phyloP scores from a whole-genome alignment of 2,329 filamentous ascomycete genomes.

The Acephala macrosclerotiorum region DNA sequence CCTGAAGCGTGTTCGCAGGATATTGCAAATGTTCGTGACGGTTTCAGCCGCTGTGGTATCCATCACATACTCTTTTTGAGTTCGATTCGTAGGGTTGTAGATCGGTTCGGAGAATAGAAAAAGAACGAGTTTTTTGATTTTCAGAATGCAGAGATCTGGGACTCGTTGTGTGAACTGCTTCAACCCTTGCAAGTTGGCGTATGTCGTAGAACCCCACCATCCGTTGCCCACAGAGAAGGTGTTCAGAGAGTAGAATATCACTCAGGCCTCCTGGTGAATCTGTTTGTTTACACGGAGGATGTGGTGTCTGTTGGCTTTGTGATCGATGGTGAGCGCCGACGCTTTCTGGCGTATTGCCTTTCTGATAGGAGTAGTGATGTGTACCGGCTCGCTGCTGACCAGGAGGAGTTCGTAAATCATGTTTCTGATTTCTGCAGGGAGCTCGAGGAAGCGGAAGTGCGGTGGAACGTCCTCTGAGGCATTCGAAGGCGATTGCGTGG shows the following conservation, averaged over 20 bases:
- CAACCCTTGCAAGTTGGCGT: not conserved
- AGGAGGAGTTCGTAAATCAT: not conserved
- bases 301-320: not conserved
- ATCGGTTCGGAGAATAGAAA: no score
- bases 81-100: no score
- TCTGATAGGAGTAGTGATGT: not conserved
- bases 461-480: no score
- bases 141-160: not conserved
- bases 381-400: not conserved
- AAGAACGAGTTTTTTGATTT: not conserved
- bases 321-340: not conserved
- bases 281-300: not conserved
- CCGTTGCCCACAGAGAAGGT: conserved; percentile 1
- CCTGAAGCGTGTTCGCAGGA: no score
- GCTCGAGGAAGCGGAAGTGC: no score
- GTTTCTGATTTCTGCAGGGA: no score
- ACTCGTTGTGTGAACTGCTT: not conserved
- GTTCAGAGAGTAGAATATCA: not conserved
- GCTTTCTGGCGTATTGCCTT: not conserved
- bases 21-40: no score
- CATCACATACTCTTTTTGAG: no score
- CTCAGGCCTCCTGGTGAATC: not conserved
- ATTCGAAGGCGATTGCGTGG: no score
- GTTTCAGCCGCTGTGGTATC: no score
- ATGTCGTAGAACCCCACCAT: not conserved